Base-by-base conservation (phyloP, 352 stramenopile species). In the Aphanomyces euteiches region DNA sequence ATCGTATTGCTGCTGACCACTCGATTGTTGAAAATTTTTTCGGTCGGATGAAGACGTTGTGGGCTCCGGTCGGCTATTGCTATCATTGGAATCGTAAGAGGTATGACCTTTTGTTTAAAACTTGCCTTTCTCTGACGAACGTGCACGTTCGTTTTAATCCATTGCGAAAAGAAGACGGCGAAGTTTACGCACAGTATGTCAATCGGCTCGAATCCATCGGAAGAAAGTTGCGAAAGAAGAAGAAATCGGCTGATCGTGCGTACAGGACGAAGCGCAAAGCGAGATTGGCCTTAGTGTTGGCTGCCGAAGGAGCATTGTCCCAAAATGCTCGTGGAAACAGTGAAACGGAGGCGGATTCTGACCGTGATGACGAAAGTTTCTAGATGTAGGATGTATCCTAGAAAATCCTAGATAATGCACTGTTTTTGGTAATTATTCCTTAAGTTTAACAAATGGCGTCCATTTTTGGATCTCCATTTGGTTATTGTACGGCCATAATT, bases 1-100 rank as follows among this genome's bases (percentile, higher is more conserved):
- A 53, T 39, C 38, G 47, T 10, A 69, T 73, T 41, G 43, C 67
- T 34, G 63, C 17, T 58, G 67, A 73, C 64, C 57, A 58, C 21
- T 56, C 64, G 7, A 69, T 73, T 19, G 67, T 69, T 7, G 57
- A 73, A 36, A 73, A 73, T 50, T 68, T 54, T 50, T 73, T 73
- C 38, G 67, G 67, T 0, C 19, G 67, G 12, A 48, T 64, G 45
- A 58, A 38, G 19, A 69, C 34, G 15, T 38, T 73, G 15, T 63
- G 67, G 67, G 15, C 3, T 5, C 40, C 69, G 10, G 45, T 39
- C n/a, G 10, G 4, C 19, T 54, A 72, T 7, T 50, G 45, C 17
- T 72, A 61, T 48, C 66, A 56, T 7, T 72, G 66, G 66, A 53
- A 7, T 6, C 19, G 37, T 13, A 8, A 41, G 39, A 19, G 59